Conservation (phyloP, 208 protist genomes). For the Crithidia bombi region DNA sequence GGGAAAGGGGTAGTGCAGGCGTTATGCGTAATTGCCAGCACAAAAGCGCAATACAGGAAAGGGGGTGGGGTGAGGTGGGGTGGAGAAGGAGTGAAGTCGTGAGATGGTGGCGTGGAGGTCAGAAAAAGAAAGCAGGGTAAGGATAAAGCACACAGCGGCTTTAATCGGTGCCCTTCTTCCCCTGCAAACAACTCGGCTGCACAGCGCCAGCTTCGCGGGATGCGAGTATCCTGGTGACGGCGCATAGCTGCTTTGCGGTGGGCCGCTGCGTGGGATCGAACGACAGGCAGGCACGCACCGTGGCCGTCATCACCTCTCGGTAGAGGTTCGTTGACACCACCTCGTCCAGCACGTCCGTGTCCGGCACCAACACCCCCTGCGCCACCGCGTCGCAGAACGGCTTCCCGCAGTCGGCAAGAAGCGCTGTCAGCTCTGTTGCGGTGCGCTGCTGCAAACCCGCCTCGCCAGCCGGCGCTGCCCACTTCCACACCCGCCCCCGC, state of each 20-base stretch:
- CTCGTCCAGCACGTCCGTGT: conserved; percentile 3
- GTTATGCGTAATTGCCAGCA: no score
- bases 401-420: not conserved
- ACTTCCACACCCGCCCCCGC: conserved; percentile 35
- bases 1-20: no score
- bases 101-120: no score
- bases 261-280: not conserved
- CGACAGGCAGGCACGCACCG: not conserved
- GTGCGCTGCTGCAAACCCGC: not conserved
- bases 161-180: no score
- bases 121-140: no score
- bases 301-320: not conserved
- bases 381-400: not conserved
- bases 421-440: not conserved
- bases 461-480: conserved; percentile 13
- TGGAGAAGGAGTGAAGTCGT: no score
- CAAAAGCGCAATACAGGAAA: no score
- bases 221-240: no score
- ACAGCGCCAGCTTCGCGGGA: no score
- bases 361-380: conserved; percentile 1
- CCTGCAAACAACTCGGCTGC: no score
- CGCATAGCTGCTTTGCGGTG: not conserved
- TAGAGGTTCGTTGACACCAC: not conserved
- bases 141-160: no score
- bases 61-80: no score